Evolutionary conservation across 768 basidiomycete species (phyloP), one percentile per base, ranked within the genome.

Genomic region (Leucocoprinus leucothites): DNA sequence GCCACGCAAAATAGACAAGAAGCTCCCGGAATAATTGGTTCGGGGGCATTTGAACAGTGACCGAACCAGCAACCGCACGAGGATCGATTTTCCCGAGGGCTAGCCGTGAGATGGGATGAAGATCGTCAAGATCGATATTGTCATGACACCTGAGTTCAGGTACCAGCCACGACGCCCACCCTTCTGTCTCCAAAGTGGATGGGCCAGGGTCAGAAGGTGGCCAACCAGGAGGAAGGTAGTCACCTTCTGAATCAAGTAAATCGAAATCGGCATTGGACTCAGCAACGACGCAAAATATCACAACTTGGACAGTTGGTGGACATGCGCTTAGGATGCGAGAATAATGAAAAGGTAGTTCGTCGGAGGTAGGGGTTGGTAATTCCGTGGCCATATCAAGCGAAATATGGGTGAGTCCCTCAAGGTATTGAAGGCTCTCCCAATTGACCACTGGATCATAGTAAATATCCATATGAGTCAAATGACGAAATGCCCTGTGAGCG

Each of bases 381-480:
- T 41, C 38, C 24, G 53, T 55, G 46, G 41, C 53, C 46, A 55
- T 21, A 25, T 55, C 53, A 18, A 55, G 9, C 3, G 53, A 55
- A 9, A 48, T 16, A 26, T 55, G 53, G 2, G 53, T 55, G 38
- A 55, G 53, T 6, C 38, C 40, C 1, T 24, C 45, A 5, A 55
- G 35, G 24, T 9, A 48, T 26, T 14, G 38, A 24, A 55, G 53
- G 21, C 46, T 55, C 19, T 48, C 46, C 53, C 53, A 55, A 26
- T 55, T 16, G 11, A 19, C 53, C 8, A 21, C 19, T 11, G 36
- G 26, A 24, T 48, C 2, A 22, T 47, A 47, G 35, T 48, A 47
- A 26, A 55, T 41, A 18, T 55, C 53, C 53, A 55, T 41, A 26
- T 55, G 53, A 0, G 53, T 55, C 18, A 55, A n/a, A 48, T 48